Percentiles rank a stretch among this genome's conserved stretches.
These are phyloP conservation scores for Magnolia changhungtana DNA, from an alignment of 164 flowering plant genomes.

Conservation along the genomic window DNA sequence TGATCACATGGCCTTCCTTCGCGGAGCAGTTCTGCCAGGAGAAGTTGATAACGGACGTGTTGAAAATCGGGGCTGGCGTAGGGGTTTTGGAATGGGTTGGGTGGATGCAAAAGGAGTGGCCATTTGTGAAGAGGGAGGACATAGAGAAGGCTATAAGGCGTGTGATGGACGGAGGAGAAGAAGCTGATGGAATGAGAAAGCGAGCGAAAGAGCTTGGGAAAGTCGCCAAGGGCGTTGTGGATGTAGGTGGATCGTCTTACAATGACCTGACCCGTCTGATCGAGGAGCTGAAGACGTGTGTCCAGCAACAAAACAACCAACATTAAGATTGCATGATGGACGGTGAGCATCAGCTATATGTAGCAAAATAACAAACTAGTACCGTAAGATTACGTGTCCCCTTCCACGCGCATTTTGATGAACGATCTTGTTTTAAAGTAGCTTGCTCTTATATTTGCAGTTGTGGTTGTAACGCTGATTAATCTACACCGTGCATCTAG, in stretches of 20 bases:
- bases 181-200: slow-evolving; percentile 22
- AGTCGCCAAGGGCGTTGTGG: slow-evolving; percentile 31
- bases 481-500: too few relatives aligned
- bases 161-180: slow-evolving; percentile 31
- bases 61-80: slow-evolving; percentile 36
- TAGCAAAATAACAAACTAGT: too few relatives aligned
- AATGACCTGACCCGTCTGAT: slow-evolving; percentile 14
- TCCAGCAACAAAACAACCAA: too few relatives aligned
- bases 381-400: too few relatives aligned
- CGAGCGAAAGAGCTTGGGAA: slow-evolving; percentile 20
- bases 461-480: too few relatives aligned
- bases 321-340: too few relatives aligned
- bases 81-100: slow-evolving; percentile 11
- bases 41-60: slow-evolving; percentile 39
- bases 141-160: slow-evolving; percentile 21
- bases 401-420: too few relatives aligned
- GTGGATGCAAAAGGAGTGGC: not conserved
- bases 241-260: slow-evolving; percentile 37
- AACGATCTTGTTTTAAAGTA: too few relatives aligned
- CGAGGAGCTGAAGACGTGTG: slow-evolving; percentile 16
- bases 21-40: slow-evolving; percentile 59
- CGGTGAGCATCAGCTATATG: too few relatives aligned
- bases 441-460: too few relatives aligned
- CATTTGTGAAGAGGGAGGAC: slow-evolving; percentile 13
- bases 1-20: slow-evolving; percentile 65